Evolutionary conservation across 192 early-diverging fungal genomes (phyloP), one percentile per base, ranked within the genome.

Genomic region (Entomortierella chlamydospora): DNA sequence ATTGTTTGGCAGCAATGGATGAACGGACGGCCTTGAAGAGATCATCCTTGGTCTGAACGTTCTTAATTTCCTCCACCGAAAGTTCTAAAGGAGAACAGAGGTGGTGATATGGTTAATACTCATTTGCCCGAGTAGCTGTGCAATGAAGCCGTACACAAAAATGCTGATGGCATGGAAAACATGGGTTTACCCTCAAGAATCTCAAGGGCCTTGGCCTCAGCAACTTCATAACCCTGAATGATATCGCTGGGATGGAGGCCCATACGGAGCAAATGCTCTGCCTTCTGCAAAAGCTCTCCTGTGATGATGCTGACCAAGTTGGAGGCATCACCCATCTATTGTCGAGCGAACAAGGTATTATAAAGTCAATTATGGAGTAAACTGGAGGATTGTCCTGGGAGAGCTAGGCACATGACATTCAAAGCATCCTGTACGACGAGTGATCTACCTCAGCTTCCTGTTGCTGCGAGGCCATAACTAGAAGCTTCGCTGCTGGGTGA

Each of bases 401-500:
- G 20, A 41, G 13, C 39, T 9, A 41, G 13, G 13, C 13, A 41
- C 20, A 47, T 12, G 15, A 20, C 3, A 47, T 17, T 12, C 45
- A 20, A 3, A 47, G 15, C 45, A 17, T 47, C 45, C 45, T 47
- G 15, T 47, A 17, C 45, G 15, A 20, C 23, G 1, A 37, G 17
- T 23, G 39, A 33, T 61, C 31, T 72, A 93, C 91, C 87, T 99
- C 97, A 6, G 92, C 88, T 83, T 99, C 97, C 83, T 99, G 97
- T 83, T 98, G 96, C 83, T 98, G 96, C 63, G 93, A 94, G 41
- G 95, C 96, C 93, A 96, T 91, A 34, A 99, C 97, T 52, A 99
- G 79, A 57, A 99, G 85, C 87, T 96, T 96, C 50, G 96, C 97
- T 3, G 97, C 97, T 7, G 97, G 97, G 82, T 99, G 97, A 37